These are phyloP conservation scores for Dichomitus squalens DNA, from an alignment of 1,284 basidiomycete species.

Conservation along the genomic window DNA sequence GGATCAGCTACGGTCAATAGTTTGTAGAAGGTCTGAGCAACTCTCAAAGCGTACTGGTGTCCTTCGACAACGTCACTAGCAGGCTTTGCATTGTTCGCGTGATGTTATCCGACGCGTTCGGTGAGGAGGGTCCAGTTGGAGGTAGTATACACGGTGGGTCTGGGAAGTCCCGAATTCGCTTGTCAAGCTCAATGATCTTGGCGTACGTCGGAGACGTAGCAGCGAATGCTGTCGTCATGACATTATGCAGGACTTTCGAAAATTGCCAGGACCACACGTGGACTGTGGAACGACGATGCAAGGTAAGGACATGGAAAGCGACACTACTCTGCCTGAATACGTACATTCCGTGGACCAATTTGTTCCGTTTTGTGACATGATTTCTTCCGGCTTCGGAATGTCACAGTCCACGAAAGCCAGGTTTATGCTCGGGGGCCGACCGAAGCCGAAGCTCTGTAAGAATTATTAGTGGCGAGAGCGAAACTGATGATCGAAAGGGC, in stretches of 20 bases:
- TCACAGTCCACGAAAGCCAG: slow-evolving; percentile 56
- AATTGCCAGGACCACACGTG: slow-evolving; percentile 59
- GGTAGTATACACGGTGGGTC: slow-evolving; percentile 48
- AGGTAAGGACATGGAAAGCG: neutral
- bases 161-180: slow-evolving; percentile 46
- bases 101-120: slow-evolving; percentile 17
- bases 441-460: slow-evolving; percentile 62
- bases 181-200: slow-evolving; percentile 45
- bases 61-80: slow-evolving; percentile 54
- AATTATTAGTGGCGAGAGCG: neutral
- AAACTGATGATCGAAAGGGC: slow-evolving; percentile 21
- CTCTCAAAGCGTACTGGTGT: slow-evolving; percentile 45
- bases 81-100: slow-evolving; percentile 45
- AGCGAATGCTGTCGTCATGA: slow-evolving; percentile 56
- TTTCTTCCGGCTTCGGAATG: slow-evolving; percentile 50
- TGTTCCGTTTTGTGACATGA: slow-evolving; percentile 38
- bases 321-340: slow-evolving; percentile 18
- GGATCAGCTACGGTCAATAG: neutral
- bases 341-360: slow-evolving; percentile 49
- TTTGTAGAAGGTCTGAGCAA: neutral
- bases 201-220: slow-evolving; percentile 50
- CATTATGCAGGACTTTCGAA: slow-evolving; percentile 49
- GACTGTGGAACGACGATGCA: slow-evolving; percentile 39
- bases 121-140: slow-evolving; percentile 27
- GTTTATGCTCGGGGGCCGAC: slow-evolving; percentile 58